Percentiles rank a stretch among this genome's conserved stretches.
Evolutionary conservation across 495 filamentous ascomycete species (phyloP).

Genomic region (Letharia lupina): DNA sequence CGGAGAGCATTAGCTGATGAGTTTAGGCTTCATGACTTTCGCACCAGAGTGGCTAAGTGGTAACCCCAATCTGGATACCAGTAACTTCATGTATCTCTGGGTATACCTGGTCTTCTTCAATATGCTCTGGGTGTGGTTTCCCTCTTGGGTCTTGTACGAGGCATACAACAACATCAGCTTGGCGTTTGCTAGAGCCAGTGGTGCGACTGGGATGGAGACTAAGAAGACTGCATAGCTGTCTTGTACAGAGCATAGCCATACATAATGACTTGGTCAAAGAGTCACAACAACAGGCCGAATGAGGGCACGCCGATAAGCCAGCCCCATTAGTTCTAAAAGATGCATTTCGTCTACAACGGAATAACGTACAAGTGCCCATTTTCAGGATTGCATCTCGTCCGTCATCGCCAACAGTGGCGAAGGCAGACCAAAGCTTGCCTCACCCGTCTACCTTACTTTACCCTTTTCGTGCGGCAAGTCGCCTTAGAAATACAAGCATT

Average conservation of each 20-base stretch:
- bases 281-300: neutral
- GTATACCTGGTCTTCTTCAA: conserved; percentile 91
- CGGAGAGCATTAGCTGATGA: neutral
- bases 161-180: conserved; percentile 50
- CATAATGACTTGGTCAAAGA: neutral
- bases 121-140: conserved; percentile 50
- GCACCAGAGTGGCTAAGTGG: conserved; percentile 85
- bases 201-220: conserved; percentile 1
- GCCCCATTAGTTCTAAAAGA: neutral
- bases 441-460: too few species aligned
- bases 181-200: conserved; percentile 40
- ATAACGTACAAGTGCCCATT: neutral
- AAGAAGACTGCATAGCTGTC: conserved; percentile 8
- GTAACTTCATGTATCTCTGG: conserved; percentile 80
- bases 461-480: neutral
- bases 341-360: neutral
- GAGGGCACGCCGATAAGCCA: neutral
- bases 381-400: neutral
- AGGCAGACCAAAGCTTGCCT: neutral
- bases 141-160: conserved; percentile 66
- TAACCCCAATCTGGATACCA: conserved; percentile 64
- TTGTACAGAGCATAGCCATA: neutral
- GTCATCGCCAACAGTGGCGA: neutral
- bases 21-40: conserved; percentile 83
- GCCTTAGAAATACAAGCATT: neutral